Base-by-base conservation (phyloP, 2,329 filamentous ascomycete genomes). In the Harringtonia aguacate region DNA sequence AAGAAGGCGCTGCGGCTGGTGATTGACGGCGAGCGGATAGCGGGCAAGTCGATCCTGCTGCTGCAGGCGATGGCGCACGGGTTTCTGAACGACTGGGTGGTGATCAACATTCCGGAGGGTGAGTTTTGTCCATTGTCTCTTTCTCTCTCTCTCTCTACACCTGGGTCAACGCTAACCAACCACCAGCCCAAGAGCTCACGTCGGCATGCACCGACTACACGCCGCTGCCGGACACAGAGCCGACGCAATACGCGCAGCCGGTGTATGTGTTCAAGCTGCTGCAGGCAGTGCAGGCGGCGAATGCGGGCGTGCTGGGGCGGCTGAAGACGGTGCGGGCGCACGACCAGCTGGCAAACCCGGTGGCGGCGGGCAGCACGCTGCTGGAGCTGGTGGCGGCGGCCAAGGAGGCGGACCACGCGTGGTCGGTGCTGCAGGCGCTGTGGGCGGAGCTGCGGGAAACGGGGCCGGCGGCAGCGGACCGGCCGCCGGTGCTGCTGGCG, bases 81-180 rank as follows among this genome's bases (percentile, higher is more conserved):
- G 2, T 80, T 90, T 52, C 61, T 89, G 56, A 86, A 87, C 60
- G 75, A 84, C 24, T 97, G 89, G 87, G 72, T 95, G 36, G 88
- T 97, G 38, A 73, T 98, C 46, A 83, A 86, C 57, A 73, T 97
- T 41, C 89, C 92, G 31, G 88, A 98, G 67, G 84, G 89, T 94
- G 70, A 55, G 72, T 56, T 17, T 17, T 40, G 18, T 43, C 3
- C 30, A 37, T 36, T 41, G 5, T 24, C 2, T 34, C 30, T 9
- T 40, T 22, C 20, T 22, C 21, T 29, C 17, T 21, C 10, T 30
- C 17, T 20, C 9, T 18, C 39, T 41, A 27, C 9, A 17, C 24
- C 14, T 36, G 10, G n/a, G 17, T 12, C 18, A 40, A 17, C 49
- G n/a, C n/a, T n/a, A n/a, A n/a, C n/a, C n/a, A n/a, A n/a, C n/a